A percentile compares a stretch with the other conserved stretches of the same genome.
Conservation (phyloP, 176 grass and related monocot genomes). For the Lolium rigidum region DNA sequence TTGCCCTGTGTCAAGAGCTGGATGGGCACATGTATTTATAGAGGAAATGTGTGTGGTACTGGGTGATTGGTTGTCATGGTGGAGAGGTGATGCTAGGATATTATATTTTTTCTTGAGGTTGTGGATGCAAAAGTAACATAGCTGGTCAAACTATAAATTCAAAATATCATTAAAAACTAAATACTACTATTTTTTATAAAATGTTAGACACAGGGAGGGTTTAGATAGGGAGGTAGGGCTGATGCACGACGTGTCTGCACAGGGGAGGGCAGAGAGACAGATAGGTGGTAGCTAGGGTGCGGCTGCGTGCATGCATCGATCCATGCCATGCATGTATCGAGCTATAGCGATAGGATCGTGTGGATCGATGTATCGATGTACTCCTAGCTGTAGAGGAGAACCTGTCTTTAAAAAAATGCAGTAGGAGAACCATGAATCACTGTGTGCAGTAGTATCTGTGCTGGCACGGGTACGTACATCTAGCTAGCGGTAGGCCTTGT, state of each 20-base stretch:
- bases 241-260: constrained; percentile 31
- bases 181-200: neutral
- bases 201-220: neutral
- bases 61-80: neutral
- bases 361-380: constrained; percentile 25
- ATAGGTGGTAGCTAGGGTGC: constrained; percentile 35
- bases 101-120: neutral
- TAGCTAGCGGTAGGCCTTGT: neutral
- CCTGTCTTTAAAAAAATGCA: no score
- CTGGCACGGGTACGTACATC: neutral
- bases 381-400: neutral
- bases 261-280: constrained; percentile 20
- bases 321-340: neutral
- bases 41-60: neutral
- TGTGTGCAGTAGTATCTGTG: neutral
- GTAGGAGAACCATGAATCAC: neutral
- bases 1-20: neutral
- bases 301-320: neutral
- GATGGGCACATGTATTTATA: constrained; percentile 45
- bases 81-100: neutral
- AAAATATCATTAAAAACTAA: neutral
- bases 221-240: neutral
- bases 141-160: neutral
- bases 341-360: neutral
- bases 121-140: neutral